Percentiles rank a stretch among this genome's conserved stretches.
phyloP scores from a whole-genome alignment of 352 stramenopile species.

The Hyaloperonospora brassicae region DNA sequence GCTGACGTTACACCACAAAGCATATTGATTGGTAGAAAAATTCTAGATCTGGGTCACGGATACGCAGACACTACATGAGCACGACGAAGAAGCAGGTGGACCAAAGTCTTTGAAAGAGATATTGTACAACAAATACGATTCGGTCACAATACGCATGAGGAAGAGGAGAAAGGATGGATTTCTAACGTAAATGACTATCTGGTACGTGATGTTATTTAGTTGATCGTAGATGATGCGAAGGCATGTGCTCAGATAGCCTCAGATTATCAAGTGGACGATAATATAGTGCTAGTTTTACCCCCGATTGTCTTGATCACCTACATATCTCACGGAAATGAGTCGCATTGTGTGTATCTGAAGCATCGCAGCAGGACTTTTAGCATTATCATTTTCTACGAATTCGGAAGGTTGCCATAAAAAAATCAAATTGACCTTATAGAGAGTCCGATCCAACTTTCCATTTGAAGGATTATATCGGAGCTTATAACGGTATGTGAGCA shows the following conservation, averaged over 20 bases:
- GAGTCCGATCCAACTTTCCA: slow-evolving; percentile 4
- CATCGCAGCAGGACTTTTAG: no score
- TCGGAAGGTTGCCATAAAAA: no score
- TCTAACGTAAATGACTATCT: slow-evolving; percentile 3
- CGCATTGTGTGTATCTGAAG: background rate
- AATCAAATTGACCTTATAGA: slow-evolving; percentile 2
- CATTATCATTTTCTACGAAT: no score
- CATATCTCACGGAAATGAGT: background rate
- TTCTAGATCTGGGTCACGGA: no score
- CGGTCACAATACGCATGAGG: no score
- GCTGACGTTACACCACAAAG: background rate
- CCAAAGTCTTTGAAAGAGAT: background rate
- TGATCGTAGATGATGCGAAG: no score
- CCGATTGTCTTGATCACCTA: no score
- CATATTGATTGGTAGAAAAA: no score
- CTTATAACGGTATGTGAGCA: slow-evolving; percentile 1
- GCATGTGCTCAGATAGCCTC: slow-evolving; percentile 1
- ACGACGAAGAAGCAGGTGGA: no score
- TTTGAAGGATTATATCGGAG: background rate
- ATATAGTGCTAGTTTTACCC: slow-evolving; percentile 1
- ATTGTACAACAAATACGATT: background rate
- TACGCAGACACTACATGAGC: no score
- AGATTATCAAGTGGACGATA: slow-evolving; percentile 6
- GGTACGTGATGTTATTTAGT: background rate
- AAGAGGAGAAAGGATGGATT: slow-evolving; percentile 3